Conservation (phyloP, 2,329 filamentous ascomycete species). For the Biscogniauxia marginata region DNA sequence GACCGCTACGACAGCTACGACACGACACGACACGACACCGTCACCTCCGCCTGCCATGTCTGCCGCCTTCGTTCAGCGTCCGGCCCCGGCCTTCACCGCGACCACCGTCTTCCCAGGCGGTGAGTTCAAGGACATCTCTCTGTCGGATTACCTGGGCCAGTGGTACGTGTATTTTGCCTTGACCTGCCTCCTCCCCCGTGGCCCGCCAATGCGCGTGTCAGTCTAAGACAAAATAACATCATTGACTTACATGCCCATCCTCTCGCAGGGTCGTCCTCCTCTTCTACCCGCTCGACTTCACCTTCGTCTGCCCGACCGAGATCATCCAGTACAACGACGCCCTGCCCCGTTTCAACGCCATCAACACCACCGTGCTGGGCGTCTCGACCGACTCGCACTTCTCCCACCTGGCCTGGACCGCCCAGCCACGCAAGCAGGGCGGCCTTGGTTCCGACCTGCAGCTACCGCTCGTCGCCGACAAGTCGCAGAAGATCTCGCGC, state of each 20-base stretch:
- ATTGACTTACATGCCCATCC: not conserved
- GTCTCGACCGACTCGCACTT: constrained; percentile 62
- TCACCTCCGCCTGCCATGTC: constrained; percentile 35
- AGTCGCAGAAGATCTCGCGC: constrained; percentile 58
- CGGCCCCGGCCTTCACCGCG: constrained; percentile 49
- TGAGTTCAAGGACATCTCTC: constrained; percentile 47
- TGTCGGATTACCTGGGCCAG: constrained; percentile 46
- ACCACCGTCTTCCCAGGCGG: constrained; percentile 48
- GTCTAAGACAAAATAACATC: too few relatives aligned
- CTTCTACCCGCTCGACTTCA: constrained; percentile 68
- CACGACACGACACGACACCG: not conserved
- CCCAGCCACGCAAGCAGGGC: constrained; percentile 57
- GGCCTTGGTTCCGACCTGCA: constrained; percentile 59
- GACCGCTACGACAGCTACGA: not conserved
- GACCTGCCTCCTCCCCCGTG: not conserved
- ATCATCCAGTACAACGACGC: constrained; percentile 65
- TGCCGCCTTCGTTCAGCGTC: constrained; percentile 46
- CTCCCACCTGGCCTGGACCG: constrained; percentile 56
- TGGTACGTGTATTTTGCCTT: constrained; percentile 37
- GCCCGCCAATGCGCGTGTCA: too few relatives aligned
- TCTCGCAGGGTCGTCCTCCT: constrained; percentile 60
- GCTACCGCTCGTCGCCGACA: constrained; percentile 62
- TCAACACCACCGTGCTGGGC: constrained; percentile 60
- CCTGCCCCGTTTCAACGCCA: constrained; percentile 56
- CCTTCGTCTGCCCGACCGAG: constrained; percentile 66